Evolutionary conservation across 257 asterid species (phyloP).

Genomic region (Gardenia jasminoides): DNA sequence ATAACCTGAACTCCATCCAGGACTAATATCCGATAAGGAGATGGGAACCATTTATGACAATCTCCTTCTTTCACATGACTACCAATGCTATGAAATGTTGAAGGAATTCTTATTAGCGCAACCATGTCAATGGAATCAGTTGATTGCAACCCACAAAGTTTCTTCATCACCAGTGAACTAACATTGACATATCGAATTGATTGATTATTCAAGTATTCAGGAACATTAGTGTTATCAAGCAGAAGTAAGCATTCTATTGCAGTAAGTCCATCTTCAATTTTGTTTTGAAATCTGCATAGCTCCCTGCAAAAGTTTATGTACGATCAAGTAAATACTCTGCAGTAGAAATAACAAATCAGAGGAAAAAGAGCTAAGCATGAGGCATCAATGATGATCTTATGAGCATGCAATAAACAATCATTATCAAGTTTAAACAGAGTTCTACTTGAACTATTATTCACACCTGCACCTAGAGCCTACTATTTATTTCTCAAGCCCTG

Average conservation of each 20-base stretch:
- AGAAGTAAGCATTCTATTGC: constrained; percentile 68
- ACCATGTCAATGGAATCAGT: constrained; percentile 66
- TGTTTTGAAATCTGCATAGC: constrained; percentile 47
- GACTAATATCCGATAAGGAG: constrained; percentile 70
- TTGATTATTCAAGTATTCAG: constrained; percentile 47
- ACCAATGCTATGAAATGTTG: constrained; percentile 48
- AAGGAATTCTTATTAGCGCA: constrained; percentile 75
- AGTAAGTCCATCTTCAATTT: constrained; percentile 31
- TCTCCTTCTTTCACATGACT: constrained; percentile 36
- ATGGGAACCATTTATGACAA: constrained; percentile 45
- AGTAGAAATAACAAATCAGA: not conserved
- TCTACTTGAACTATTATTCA: no score
- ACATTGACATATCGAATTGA: constrained; percentile 46
- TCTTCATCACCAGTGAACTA: constrained; percentile 65
- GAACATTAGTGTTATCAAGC: constrained; percentile 53
- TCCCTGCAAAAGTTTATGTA: constrained; percentile 52
- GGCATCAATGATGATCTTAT: not conserved
- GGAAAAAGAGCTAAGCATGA: not conserved
- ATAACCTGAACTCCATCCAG: constrained; percentile 92
- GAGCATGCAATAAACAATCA: not conserved
- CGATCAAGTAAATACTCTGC: not conserved
- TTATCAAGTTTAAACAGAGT: not conserved
- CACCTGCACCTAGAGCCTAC: not conserved
- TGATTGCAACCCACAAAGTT: constrained; percentile 80
- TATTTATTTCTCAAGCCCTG: not conserved